Conservation (phyloP, 495 filamentous ascomycete species). For the Penicillium ucsense region DNA sequence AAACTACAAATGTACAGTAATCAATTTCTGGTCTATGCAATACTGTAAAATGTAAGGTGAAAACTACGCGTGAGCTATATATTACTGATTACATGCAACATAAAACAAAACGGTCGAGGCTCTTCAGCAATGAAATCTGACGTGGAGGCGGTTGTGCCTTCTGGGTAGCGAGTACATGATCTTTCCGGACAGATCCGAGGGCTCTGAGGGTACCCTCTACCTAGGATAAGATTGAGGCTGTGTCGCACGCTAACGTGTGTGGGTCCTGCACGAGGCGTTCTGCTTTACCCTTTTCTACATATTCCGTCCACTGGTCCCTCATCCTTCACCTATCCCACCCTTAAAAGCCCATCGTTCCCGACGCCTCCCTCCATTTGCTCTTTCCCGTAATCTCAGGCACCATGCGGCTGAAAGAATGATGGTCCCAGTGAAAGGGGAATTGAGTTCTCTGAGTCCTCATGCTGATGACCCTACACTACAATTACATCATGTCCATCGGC, state of each 20-base stretch:
- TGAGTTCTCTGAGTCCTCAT: no score
- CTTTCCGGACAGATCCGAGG: accelerated
- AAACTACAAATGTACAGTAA: no score
- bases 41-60: no score
- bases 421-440: no score
- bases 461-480: no score
- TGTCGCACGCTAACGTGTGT: constrained; percentile 24
- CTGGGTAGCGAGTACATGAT: constrained; percentile 8
- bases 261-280: constrained; percentile 12
- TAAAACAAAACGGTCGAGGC: constrained; percentile 14
- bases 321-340: not conserved
- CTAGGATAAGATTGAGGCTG: constrained; percentile 22
- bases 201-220: constrained; percentile 4
- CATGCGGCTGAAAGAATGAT: no score
- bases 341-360: not conserved
- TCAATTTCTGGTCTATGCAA: no score
- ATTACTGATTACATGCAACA: no score
- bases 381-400: not conserved
- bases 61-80: no score
- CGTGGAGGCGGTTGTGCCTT: not conserved
- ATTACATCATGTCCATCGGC: no score
- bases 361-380: not conserved
- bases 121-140: constrained; percentile 15
- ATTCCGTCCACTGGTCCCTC: not conserved
- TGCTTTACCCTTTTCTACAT: not conserved